Evolutionary conservation across 345 rosid genomes (phyloP).

Genomic region (Eucalyptus albens): DNA sequence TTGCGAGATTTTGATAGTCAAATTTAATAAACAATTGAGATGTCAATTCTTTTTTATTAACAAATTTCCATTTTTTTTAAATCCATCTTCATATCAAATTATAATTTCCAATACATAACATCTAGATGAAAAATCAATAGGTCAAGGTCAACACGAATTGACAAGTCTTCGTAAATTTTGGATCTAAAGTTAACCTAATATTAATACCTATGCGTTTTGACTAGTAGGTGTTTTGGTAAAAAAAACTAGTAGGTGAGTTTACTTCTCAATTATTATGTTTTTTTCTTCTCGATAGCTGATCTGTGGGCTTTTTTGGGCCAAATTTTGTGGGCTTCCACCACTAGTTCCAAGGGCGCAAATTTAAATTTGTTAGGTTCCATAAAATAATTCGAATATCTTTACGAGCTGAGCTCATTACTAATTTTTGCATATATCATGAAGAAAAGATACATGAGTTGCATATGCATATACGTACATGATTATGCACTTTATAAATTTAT

Average conservation of each 20-base stretch:
- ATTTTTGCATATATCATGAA: background rate
- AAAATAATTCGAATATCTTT: background rate
- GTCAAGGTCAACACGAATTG: background rate
- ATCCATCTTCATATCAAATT: background rate
- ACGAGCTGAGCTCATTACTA: background rate
- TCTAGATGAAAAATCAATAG: background rate
- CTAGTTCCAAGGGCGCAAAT: background rate
- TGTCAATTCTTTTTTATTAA: background rate
- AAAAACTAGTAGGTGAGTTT: background rate
- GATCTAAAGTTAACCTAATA: background rate
- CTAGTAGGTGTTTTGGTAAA: background rate
- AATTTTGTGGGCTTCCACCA: background rate
- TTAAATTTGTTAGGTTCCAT: background rate
- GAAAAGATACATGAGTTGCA: background rate
- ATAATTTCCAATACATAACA: background rate
- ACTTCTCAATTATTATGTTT: background rate
- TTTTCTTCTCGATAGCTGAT: background rate
- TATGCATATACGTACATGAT: background rate
- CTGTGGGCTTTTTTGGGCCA: background rate
- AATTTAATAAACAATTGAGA: background rate
- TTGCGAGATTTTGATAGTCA: background rate
- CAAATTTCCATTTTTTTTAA: background rate
- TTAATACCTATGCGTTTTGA: background rate
- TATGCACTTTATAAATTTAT: too few relatives aligned
- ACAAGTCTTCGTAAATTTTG: background rate